Evolutionary conservation across 2,329 filamentous ascomycete species (phyloP).

Genomic region (Ophiostoma novo-ulmi): DNA sequence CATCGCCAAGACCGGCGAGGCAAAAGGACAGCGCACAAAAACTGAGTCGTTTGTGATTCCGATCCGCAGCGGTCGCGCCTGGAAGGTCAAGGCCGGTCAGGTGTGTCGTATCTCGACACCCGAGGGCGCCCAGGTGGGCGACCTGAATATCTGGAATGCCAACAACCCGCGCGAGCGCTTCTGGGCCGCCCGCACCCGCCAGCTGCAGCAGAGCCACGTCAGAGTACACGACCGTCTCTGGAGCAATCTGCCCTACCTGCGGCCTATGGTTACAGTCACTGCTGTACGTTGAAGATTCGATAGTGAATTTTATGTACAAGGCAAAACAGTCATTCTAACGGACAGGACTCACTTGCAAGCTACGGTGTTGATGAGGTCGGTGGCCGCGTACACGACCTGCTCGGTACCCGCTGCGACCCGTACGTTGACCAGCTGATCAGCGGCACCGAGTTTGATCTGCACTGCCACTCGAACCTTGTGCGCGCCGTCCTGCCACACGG

Average conservation of each 20-base stretch:
- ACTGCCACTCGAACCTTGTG: slow-evolving; percentile 78
- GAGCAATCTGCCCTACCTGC: slow-evolving; percentile 71
- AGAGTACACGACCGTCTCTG: slow-evolving; percentile 67
- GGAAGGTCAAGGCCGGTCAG: slow-evolving; percentile 62
- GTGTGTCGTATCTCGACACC: slow-evolving; percentile 72
- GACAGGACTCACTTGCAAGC: slow-evolving; percentile 9
- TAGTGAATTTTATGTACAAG: neutral
- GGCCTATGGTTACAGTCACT: slow-evolving; percentile 58
- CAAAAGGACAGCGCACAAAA: neutral
- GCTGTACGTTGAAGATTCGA: neutral
- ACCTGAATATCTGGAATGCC: slow-evolving; percentile 76
- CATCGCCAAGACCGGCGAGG: slow-evolving; percentile 12
- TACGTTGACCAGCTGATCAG: slow-evolving; percentile 73
- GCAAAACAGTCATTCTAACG: neutral
- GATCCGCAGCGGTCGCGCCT: slow-evolving; percentile 68
- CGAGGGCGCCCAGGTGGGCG: slow-evolving; percentile 73
- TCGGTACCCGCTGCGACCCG: slow-evolving; percentile 79
- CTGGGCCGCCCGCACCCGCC: slow-evolving; percentile 74
- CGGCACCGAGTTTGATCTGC: slow-evolving; percentile 68
- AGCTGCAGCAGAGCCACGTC: slow-evolving; percentile 73
- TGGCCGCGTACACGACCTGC: slow-evolving; percentile 67
- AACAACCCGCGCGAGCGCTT: slow-evolving; percentile 74
- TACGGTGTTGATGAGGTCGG: slow-evolving; percentile 50
- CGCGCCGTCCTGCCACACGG: slow-evolving; percentile 66
- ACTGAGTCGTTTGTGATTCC: slow-evolving; percentile 53